Evolutionary conservation across 2,329 filamentous ascomycete genomes (phyloP).

Genomic region (Aspergillus calidoustus): DNA sequence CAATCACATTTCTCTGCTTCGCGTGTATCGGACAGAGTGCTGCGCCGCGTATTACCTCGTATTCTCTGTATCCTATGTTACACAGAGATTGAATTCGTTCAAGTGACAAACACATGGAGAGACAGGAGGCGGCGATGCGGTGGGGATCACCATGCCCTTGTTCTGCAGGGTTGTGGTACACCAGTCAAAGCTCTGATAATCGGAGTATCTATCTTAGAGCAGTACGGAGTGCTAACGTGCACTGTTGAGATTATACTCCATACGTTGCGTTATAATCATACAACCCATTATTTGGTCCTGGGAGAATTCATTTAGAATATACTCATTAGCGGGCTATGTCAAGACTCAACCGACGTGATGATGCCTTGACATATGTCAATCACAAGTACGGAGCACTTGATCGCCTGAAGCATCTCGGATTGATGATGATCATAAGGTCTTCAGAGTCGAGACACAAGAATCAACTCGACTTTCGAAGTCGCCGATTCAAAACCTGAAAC

Average conservation of each 20-base stretch:
- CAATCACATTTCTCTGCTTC: slow-evolving; percentile 15
- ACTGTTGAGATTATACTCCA: no score
- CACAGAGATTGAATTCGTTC: slow-evolving; percentile 11
- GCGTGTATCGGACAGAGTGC: not conserved
- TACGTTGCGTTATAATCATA: no score
- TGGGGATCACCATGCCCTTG: slow-evolving; percentile 13
- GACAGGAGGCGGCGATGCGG: slow-evolving; percentile 11
- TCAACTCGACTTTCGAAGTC: not conserved
- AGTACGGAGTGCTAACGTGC: no score
- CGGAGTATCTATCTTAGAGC: not conserved
- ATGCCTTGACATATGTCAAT: not conserved
- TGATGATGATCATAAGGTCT: not conserved
- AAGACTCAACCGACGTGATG: not conserved
- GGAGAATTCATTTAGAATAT: not conserved
- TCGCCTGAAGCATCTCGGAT: not conserved
- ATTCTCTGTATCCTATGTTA: slow-evolving; percentile 14
- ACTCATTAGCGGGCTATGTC: not conserved
- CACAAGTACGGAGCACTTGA: not conserved
- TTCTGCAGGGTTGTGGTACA: not conserved
- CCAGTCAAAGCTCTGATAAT: not conserved
- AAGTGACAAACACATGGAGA: slow-evolving; percentile 22
- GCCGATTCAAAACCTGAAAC: not conserved
- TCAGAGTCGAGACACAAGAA: not conserved
- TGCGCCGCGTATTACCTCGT: slow-evolving; percentile 3
- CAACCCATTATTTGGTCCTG: not conserved